Evolutionary conservation across 176 grass and related monocot species (phyloP).

Genomic region (Leersia perrieri): DNA sequence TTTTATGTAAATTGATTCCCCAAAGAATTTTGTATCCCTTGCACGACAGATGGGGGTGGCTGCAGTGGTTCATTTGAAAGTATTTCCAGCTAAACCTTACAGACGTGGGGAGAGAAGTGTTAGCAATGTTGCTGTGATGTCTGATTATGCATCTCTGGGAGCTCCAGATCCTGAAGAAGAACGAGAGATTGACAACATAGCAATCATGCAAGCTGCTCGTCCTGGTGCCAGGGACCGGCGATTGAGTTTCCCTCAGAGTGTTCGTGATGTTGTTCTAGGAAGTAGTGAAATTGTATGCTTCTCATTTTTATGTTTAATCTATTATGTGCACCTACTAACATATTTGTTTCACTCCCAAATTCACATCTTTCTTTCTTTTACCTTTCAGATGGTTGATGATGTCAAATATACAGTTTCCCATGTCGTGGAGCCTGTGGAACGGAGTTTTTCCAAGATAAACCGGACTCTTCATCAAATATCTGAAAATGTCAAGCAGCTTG

Average conservation of each 20-base stretch:
- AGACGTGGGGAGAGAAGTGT: constrained; percentile 71
- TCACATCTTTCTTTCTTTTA: background rate
- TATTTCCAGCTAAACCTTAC: constrained; percentile 90
- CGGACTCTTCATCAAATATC: constrained; percentile 83
- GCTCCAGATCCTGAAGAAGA: constrained; percentile 93
- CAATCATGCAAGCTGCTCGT: constrained; percentile 49
- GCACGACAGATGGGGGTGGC: constrained; percentile 86
- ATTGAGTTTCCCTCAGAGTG: constrained; percentile 87
- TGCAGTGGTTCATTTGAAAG: constrained; percentile 87
- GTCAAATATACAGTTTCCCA: constrained; percentile 96
- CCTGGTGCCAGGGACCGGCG: constrained; percentile 54
- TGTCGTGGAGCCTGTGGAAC: constrained; percentile 85
- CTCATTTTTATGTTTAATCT: background rate
- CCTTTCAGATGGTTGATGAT: constrained; percentile 89
- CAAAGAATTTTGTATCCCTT: constrained; percentile 11
- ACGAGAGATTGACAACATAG: constrained; percentile 60
- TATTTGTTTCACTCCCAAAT: background rate
- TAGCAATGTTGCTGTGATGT: constrained; percentile 80
- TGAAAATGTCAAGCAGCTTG: constrained; percentile 83
- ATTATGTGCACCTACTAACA: too few relatives aligned
- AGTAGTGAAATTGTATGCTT: constrained; percentile 90
- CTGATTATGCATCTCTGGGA: constrained; percentile 89
- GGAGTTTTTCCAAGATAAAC: constrained; percentile 78
- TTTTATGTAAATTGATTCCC: constrained; percentile 15
- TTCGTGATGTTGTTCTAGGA: constrained; percentile 85